A percentile compares a stretch with the other conserved stretches of the same genome.
Conservation (phyloP, 306 rosid genomes). For the Cucurbita argyrosperma region DNA sequence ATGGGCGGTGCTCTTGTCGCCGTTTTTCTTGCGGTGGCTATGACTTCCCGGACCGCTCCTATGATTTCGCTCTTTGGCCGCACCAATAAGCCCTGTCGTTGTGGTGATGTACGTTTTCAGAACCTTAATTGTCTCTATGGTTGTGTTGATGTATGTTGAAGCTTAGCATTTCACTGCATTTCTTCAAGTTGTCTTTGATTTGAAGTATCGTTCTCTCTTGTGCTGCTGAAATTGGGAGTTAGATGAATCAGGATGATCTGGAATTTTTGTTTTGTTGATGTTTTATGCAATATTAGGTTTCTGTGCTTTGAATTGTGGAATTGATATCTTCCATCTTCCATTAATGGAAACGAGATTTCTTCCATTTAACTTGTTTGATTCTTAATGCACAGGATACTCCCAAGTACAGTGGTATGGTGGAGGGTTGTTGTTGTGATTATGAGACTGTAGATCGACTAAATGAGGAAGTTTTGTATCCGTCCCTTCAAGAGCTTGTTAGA, state of each 20-base stretch:
- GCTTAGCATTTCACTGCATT: not conserved
- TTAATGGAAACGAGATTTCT: not conserved
- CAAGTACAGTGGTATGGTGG: slow-evolving; percentile 32
- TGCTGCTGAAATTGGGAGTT: not conserved
- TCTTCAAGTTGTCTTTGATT: not conserved
- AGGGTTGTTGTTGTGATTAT: slow-evolving; percentile 45
- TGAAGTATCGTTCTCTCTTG: not conserved
- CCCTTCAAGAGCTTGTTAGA: slow-evolving; percentile 35
- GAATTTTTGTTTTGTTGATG: not conserved
- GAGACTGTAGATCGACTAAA: slow-evolving; percentile 36
- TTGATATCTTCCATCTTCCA: not conserved
- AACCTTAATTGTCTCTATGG: not conserved
- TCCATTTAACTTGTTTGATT: not conserved
- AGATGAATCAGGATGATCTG: not conserved
- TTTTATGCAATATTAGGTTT: not conserved
- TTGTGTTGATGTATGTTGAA: not conserved
- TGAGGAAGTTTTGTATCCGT: slow-evolving; percentile 28
- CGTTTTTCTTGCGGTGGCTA: slow-evolving; percentile 36
- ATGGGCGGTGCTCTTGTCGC: slow-evolving; percentile 41
- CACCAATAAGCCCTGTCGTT: slow-evolving; percentile 40
- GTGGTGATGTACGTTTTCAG: slow-evolving; percentile 42
- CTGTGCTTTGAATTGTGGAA: not conserved
- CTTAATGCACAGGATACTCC: slow-evolving; percentile 11
- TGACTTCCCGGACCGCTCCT: slow-evolving; percentile 37
- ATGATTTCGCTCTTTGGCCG: slow-evolving; percentile 34